Conservation (phyloP, 2,329 filamentous ascomycete genomes). For the Fusarium secorum region DNA sequence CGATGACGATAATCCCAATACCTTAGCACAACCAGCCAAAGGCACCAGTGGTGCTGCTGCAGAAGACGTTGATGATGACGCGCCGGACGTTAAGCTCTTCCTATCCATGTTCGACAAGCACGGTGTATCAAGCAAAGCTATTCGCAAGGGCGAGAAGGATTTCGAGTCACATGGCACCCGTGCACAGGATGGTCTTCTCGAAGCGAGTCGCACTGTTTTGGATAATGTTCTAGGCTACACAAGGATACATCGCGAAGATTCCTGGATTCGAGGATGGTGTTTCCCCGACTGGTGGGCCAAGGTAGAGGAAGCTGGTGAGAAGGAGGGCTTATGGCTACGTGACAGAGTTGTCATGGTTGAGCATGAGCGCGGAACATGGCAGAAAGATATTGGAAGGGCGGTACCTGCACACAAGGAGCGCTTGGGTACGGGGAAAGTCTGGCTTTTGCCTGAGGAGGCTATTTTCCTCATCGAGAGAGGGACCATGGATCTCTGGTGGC, state of each 20-base stretch:
- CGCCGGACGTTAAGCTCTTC: conserved; percentile 85
- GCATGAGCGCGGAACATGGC: conserved; percentile 74
- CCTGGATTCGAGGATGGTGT: conserved; percentile 75
- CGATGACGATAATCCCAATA: conserved; percentile 53
- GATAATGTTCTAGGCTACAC: conserved; percentile 83
- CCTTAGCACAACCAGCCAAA: conserved; percentile 24
- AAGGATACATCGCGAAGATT: conserved; percentile 74
- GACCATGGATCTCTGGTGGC: conserved; percentile 87
- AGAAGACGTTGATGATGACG: conserved; percentile 77
- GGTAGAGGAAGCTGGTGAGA: conserved; percentile 32
- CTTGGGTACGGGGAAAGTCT: conserved; percentile 69
- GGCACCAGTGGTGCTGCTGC: conserved; percentile 42
- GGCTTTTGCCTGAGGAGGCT: conserved; percentile 91
- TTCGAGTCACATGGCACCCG: conserved; percentile 92
- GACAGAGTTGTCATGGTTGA: conserved; percentile 73
- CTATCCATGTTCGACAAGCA: conserved; percentile 60
- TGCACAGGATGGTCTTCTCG: conserved; percentile 79
- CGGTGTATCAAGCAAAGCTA: conserved; percentile 66
- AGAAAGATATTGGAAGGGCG: conserved; percentile 77
- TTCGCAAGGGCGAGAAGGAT: conserved; percentile 95
- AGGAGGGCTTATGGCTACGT: conserved; percentile 45
- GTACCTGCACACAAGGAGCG: conserved; percentile 63
- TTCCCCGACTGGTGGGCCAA: conserved; percentile 67
- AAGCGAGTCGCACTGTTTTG: conserved; percentile 85
- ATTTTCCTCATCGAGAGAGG: conserved; percentile 90